Evolutionary conservation across 163 green algal genomes (phyloP).

Genomic region (Chloroidium sp.): DNA sequence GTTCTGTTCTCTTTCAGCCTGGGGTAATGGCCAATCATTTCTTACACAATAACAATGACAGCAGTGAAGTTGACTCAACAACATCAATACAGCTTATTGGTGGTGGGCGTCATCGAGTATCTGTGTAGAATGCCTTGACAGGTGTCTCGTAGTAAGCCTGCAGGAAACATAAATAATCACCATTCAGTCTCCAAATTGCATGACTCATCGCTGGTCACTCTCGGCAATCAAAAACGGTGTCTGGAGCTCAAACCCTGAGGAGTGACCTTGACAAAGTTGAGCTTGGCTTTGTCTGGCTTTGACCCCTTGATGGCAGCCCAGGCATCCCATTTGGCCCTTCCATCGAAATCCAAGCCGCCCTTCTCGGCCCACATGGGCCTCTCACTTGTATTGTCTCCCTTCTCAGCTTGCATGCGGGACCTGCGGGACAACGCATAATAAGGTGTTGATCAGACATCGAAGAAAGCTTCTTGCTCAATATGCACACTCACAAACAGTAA

Average conservation of each 20-base stretch:
- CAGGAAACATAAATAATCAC: constrained; percentile 1
- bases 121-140: constrained; percentile 62
- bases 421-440: constrained; percentile 11
- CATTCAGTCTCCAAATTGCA: background rate
- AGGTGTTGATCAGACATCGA: background rate
- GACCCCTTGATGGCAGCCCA: constrained; percentile 64
- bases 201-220: background rate
- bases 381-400: constrained; percentile 73
- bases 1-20: too few relatives aligned
- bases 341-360: constrained; percentile 89
- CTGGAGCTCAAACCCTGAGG: too few relatives aligned
- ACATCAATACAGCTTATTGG: too few relatives aligned
- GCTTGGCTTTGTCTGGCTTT: constrained; percentile 47
- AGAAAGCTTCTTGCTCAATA: background rate
- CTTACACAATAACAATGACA: too few relatives aligned
- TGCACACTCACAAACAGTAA: too few relatives aligned
- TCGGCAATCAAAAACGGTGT: too few relatives aligned
- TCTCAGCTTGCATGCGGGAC: constrained; percentile 48
- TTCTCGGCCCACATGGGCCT: constrained; percentile 92
- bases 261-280: constrained; percentile 58
- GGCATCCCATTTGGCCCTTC: constrained; percentile 66
- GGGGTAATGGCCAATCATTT: too few relatives aligned
- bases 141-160: constrained; percentile 72
- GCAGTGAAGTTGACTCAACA: too few relatives aligned
- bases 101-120: constrained; percentile 28